Conservation (phyloP, 2,329 filamentous ascomycete species). For the Botrytis elliptica region DNA sequence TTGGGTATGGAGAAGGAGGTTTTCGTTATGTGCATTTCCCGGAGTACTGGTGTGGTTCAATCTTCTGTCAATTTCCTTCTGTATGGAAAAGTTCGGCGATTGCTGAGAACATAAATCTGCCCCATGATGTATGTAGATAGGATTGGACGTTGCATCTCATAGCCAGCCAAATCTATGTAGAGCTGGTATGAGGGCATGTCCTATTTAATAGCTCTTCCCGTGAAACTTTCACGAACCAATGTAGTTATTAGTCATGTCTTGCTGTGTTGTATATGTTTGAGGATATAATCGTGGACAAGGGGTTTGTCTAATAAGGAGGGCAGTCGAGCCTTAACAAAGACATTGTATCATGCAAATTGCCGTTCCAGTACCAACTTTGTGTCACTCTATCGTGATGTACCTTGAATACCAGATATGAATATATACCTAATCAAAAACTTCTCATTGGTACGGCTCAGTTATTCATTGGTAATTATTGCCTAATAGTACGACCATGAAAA, state of each 20-base stretch:
- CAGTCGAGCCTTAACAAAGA: slow-evolving; percentile 18
- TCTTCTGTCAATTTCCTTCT: slow-evolving; percentile 2
- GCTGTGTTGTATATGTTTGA: neutral
- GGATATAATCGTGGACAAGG: neutral
- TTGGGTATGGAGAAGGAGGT: slow-evolving; percentile 15
- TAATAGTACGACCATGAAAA: neutral
- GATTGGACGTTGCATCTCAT: slow-evolving; percentile 4
- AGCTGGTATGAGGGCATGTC: neutral
- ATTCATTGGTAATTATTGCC: neutral
- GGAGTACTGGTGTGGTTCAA: neutral
- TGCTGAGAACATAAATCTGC: neutral
- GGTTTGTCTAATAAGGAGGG: neutral
- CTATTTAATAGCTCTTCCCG: neutral
- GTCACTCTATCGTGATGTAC: neutral
- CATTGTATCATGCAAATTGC: slow-evolving; percentile 25
- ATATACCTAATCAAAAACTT: neutral
- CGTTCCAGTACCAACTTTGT: slow-evolving; percentile 5
- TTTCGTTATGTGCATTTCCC: slow-evolving; percentile 15
- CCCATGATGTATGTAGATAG: slow-evolving; percentile 13
- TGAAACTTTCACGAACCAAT: slow-evolving; percentile 6
- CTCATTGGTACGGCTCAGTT: neutral
- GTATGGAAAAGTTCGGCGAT: neutral
- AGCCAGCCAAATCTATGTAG: neutral
- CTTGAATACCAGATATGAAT: neutral
- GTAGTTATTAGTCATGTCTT: neutral